Percentiles rank a stretch among this genome's conserved stretches.
These are phyloP conservation scores for Chaetomiaceae sp. DNA, from an alignment of 2,329 filamentous ascomycete genomes.

Conservation along the genomic window DNA sequence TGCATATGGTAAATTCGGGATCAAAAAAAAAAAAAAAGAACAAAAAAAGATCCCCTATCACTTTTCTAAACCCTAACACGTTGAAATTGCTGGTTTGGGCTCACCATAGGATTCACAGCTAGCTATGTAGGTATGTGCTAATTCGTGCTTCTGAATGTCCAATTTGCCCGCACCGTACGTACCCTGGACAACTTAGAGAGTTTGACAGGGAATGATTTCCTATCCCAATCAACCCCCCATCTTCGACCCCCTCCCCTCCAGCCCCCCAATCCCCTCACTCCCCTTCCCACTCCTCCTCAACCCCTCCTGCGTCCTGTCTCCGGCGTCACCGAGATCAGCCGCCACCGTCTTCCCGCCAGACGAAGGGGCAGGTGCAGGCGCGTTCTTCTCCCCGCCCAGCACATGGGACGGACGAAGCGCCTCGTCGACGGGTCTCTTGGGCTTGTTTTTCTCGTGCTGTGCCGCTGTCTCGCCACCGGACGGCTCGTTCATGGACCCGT, in stretches of 20 bases:
- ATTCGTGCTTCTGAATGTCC: no score
- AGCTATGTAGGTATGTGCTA: no score
- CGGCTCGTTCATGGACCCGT: conserved; percentile 1
- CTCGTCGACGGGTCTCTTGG: conserved; percentile 10
- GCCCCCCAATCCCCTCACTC: not conserved
- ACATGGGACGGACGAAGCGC: conserved; percentile 4
- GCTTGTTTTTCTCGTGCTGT: conserved; percentile 2
- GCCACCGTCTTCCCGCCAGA: no score
- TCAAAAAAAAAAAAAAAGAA: no score
- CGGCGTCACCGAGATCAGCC: not conserved
- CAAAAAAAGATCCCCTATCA: no score
- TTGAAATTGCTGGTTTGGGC: no score
- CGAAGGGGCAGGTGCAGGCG: not conserved
- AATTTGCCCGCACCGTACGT: no score
- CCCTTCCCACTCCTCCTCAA: conserved; percentile 1
- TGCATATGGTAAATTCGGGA: no score
- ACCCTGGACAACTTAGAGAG: no score
- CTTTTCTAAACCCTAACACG: no score
- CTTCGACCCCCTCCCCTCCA: not conserved
- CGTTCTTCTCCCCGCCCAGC: conserved; percentile 9
- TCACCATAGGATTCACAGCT: no score
- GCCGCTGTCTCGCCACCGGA: conserved; percentile 7
- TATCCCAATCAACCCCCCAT: not conserved
- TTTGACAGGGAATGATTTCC: no score
- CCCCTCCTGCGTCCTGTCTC: not conserved